A percentile compares a stretch with the other conserved stretches of the same genome.
These are phyloP conservation scores for Colletotrichum limetticola DNA, from an alignment of 2,329 filamentous ascomycete genomes.

Conservation along the genomic window DNA sequence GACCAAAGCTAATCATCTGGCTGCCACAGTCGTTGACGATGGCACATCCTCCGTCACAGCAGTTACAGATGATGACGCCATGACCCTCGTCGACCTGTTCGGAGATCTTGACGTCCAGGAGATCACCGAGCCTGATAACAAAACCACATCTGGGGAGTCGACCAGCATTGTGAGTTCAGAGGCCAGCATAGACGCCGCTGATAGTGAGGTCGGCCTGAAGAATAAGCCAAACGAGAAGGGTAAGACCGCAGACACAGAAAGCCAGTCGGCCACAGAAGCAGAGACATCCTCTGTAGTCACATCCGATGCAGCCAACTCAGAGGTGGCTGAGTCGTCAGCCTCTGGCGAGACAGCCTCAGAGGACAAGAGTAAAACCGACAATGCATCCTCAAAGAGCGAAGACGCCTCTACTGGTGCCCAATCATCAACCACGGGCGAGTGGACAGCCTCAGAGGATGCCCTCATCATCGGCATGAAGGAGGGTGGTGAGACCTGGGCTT, in stretches of 20 bases:
- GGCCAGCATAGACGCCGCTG: background rate
- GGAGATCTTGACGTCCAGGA: background rate
- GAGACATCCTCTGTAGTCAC: constrained; percentile 5
- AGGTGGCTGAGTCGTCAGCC: constrained; percentile 3
- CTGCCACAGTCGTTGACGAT: background rate
- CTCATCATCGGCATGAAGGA: constrained; percentile 49
- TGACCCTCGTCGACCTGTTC: constrained; percentile 26
- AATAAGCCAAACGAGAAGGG: background rate
- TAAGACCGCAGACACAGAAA: background rate
- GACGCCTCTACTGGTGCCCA: constrained; percentile 13
- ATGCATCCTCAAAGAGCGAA: background rate
- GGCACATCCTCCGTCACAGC: constrained; percentile 4
- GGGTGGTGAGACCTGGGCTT: constrained; percentile 41
- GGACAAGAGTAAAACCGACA: background rate
- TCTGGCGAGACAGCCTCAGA: constrained; percentile 19
- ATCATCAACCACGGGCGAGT: constrained; percentile 28
- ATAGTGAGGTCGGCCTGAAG: background rate
- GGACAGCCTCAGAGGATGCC: constrained; percentile 49
- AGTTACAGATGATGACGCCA: constrained; percentile 2
- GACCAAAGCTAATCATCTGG: constrained; percentile 11
- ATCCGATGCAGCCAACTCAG: background rate
- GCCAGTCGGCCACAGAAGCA: background rate
- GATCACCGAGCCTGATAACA: background rate
- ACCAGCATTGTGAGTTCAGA: constrained; percentile 18
- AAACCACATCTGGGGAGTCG: constrained; percentile 6